These are phyloP conservation scores for Verruconis gallopava DNA, from an alignment of 2,329 filamentous ascomycete genomes.

Conservation along the genomic window DNA sequence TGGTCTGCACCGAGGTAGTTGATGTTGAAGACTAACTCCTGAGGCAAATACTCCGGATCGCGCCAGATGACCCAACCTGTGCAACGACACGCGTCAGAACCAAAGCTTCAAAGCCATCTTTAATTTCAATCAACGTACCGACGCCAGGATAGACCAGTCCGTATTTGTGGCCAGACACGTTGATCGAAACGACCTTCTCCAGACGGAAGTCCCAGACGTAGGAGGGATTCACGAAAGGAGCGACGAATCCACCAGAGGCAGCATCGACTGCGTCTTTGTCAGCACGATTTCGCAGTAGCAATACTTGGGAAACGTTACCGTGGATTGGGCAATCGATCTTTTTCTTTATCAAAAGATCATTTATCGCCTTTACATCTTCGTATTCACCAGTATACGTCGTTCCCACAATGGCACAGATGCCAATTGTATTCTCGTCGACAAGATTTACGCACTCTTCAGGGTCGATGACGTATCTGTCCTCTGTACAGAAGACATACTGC, in stretches of 20 bases:
- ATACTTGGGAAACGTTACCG: constrained; percentile 11
- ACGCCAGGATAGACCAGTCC: constrained; percentile 33
- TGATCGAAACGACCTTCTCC: constrained; percentile 82
- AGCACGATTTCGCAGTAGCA: background rate
- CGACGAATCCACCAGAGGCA: constrained; percentile 83
- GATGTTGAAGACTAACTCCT: constrained; percentile 97
- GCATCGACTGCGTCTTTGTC: constrained; percentile 52
- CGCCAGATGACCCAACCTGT: constrained; percentile 85
- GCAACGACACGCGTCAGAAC: too few species aligned
- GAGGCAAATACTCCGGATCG: constrained; percentile 65
- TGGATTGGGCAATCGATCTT: constrained; percentile 76
- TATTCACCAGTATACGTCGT: constrained; percentile 95
- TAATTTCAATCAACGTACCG: too few species aligned
- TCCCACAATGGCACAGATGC: constrained; percentile 81
- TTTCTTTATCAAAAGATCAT: constrained; percentile 67
- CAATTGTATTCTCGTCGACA: constrained; percentile 63
- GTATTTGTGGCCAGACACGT: constrained; percentile 86
- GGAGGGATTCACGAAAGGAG: constrained; percentile 74
- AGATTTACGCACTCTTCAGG: constrained; percentile 48
- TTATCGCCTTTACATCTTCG: constrained; percentile 84
- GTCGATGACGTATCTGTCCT: constrained; percentile 49
- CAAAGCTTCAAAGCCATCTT: too few species aligned
- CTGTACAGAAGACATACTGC: constrained; percentile 53
- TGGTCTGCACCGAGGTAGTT: constrained; percentile 77
- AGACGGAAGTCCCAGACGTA: constrained; percentile 88